phyloP scores from a whole-genome alignment of 2,329 filamentous ascomycete species.

The Rhinocladiella similis region DNA sequence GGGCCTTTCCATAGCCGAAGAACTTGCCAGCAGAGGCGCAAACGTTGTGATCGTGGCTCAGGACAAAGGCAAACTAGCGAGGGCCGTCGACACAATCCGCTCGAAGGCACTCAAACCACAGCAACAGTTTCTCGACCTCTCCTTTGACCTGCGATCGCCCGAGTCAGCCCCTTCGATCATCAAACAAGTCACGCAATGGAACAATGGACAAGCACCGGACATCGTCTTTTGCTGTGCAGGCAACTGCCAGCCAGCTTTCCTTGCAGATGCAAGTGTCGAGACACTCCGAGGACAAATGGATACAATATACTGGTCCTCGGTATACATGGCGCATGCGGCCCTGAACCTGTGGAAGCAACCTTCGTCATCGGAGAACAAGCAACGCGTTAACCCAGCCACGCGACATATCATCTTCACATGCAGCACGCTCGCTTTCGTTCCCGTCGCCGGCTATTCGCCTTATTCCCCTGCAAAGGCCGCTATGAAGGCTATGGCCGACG shows the following conservation, averaged over 20 bases:
- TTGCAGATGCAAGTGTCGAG: conserved; percentile 69
- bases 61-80: conserved; percentile 70
- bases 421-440: conserved; percentile 72
- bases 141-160: conserved; percentile 74
- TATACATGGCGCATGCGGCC: conserved; percentile 81
- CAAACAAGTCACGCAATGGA: conserved; percentile 74
- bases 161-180: conserved; percentile 71
- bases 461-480: conserved; percentile 87
- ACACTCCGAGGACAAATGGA: conserved; percentile 80
- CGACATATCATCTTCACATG: conserved; percentile 88
- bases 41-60: conserved; percentile 84
- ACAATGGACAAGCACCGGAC: conserved; percentile 70
- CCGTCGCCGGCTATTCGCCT: conserved; percentile 76
- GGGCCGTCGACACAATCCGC: conserved; percentile 65
- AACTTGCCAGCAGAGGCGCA: conserved; percentile 80
- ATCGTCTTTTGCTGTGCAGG: conserved; percentile 92
- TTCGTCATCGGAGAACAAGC: conserved; percentile 19
- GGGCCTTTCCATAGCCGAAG: conserved; percentile 72
- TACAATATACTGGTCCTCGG: conserved; percentile 83
- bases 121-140: conserved; percentile 82
- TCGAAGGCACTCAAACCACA: conserved; percentile 59
- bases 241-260: conserved; percentile 70
- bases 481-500: conserved; percentile 78
- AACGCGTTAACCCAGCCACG: conserved; percentile 42
- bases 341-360: conserved; percentile 70